A percentile compares a stretch with the other conserved stretches of the same genome.
Evolutionary conservation across 139 green algal species (phyloP).

Genomic region (Spirogloea muscicola): DNA sequence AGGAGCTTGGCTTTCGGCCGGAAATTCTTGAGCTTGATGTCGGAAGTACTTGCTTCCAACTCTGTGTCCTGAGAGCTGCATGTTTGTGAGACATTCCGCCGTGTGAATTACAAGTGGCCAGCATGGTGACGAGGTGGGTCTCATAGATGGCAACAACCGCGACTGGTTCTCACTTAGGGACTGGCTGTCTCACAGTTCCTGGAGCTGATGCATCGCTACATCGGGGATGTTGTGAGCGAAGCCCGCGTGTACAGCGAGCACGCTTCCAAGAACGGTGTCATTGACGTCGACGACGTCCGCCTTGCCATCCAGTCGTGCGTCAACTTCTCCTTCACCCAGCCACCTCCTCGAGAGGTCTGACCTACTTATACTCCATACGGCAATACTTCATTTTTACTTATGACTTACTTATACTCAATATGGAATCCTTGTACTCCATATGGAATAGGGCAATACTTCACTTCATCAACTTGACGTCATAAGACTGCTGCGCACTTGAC

Average conservation of each 20-base stretch:
- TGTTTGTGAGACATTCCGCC: no score
- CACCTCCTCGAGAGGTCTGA: conserved; percentile 37
- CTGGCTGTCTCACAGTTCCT: conserved; percentile 28
- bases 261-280: not conserved
- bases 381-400: no score
- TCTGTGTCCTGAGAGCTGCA: no score
- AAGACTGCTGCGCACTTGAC: not conserved
- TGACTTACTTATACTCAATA: no score
- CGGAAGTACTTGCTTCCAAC: no score
- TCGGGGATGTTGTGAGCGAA: conserved; percentile 35
- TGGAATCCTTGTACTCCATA: not conserved
- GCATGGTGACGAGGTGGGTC: no score
- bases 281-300: conserved; percentile 33
- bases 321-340: conserved; percentile 46
- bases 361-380: no score
- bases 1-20: no score
- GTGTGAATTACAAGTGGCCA: no score
- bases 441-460: not conserved
- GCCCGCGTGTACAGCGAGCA: conserved; percentile 22
- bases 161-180: no score
- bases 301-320: conserved; percentile 44
- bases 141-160: no score
- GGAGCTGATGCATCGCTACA: conserved; percentile 31
- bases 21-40: no score
- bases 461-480: not conserved